Evolutionary conservation across 306 rosid genomes (phyloP), one percentile per base, ranked within the genome.

Genomic region (Fagus sylvatica): DNA sequence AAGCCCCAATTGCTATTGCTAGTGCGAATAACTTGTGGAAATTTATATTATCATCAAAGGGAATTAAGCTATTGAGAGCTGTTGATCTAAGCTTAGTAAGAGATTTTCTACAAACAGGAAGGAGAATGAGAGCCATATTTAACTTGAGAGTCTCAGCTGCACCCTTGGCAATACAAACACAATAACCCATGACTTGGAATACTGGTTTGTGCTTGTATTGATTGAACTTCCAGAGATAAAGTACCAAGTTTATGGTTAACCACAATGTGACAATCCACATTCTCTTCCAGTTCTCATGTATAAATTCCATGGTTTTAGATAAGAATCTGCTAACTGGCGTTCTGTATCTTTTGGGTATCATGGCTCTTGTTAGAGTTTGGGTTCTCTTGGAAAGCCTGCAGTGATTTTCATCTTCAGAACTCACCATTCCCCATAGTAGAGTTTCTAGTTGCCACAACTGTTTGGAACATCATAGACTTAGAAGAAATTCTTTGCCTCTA

Each of bases 71-170:
- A 46, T 84, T 81, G 33, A 92, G 92, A 72, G 85, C 86, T 17
- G 98, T 53, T 71, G 84, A 89, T 62, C 98, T 81, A 6, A 95
- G 81, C 1, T 40, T 80, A 5, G 98, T 95, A 11, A 95, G 97
- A 34, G 93, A 87, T 78, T 90, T 80, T 83, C 98, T 82, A 77
- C 98, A 95, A 80, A 95, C 89, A 69, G 98, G 92, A 40, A 95
- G 71, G 68, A 95, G 89, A 75, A 95, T 84, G 16, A 92, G 86
- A 74, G 98, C 98, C 98, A 95, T 92, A 73, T 95, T 95, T 84
- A 95, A 85, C 83, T 95, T 95, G 48, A 91, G 92, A 54, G 97
- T 92, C 89, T 95, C 98, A 13, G 98, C 98, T 10, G 90, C 89
- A 79, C 98, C 98, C 73, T 95, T 95, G 75, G 98, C 98, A 16